Percentiles rank a stretch among this genome's conserved stretches.
Conservation (phyloP, 306 rosid species). For the Acacia confusa region DNA sequence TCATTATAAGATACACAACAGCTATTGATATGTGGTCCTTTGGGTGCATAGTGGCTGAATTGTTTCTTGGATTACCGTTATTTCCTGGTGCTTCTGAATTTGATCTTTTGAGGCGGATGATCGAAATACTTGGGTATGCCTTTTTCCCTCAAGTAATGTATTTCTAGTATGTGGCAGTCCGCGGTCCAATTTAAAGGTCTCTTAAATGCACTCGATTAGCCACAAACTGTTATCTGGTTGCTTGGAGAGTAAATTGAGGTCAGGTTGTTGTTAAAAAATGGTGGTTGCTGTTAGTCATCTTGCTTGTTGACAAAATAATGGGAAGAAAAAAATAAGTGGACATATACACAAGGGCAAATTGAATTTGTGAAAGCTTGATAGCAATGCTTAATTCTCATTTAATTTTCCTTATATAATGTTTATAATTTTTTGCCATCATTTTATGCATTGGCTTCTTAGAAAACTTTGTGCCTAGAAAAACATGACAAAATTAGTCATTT, state of each 20-base stretch:
- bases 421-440: not conserved
- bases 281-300: not conserved
- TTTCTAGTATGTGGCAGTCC: conserved; percentile 12
- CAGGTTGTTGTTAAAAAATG: not conserved
- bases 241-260: not conserved
- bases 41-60: conserved; percentile 98
- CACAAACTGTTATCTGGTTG: not conserved
- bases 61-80: conserved; percentile 94
- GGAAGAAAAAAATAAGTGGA: not conserved
- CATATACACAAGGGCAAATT: not conserved
- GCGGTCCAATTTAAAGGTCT: conserved; percentile 21
- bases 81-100: conserved; percentile 99
- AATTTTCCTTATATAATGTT: not conserved
- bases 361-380: not conserved
- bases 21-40: conserved; percentile 99
- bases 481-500: too few species aligned
- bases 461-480: not conserved
- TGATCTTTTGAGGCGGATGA: conserved; percentile 90
- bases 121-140: conserved; percentile 92
- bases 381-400: not conserved
- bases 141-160: conserved; percentile 21
- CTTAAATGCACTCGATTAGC: not conserved
- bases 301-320: not conserved
- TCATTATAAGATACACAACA: conserved; percentile 75
- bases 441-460: too few species aligned